Evolutionary conservation across 257 asterid genomes (phyloP), one percentile per base, ranked within the genome.

Genomic region (Rhazya stricta): DNA sequence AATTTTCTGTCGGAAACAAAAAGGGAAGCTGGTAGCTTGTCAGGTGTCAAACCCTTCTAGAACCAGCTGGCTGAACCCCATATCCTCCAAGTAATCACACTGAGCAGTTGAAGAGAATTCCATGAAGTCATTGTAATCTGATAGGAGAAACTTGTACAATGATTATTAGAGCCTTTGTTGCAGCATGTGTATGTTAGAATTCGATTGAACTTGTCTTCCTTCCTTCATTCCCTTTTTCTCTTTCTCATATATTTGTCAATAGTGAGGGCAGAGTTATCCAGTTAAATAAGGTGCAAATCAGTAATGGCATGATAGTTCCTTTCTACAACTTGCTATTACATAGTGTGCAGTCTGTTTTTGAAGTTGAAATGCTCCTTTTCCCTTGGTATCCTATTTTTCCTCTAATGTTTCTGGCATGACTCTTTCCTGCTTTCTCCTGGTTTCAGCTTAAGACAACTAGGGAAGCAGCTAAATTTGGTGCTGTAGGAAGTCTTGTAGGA

Each of bases 391-490:
- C 16, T 23, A 23, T 72, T n/a, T 45, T 63, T 46, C 19, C 30
- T 6, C 25, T 4, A 8, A 3, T 39, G 57, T 72, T 45, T 18
- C 71, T 66, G 37, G 66, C 9, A 37, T 9, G 3, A 37, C 71
- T 66, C 32, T 37, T 66, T 66, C 32, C 50, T 66, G 9, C 25
- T 29, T 68, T 32, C 21, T 34, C 7, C n/a, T 73, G 18, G 30
- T 78, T 86, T 81, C 93, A 94, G 98, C 96, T 94, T 74, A 89
- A 89, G 90, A 77, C 89, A 58, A 89, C 97, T 11, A 83, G 94
- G 77, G 86, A 89, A 74, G 98, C 93, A 27, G 91, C 84, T 74
- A 72, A 83, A 34, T 85, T 88, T 75, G 91, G 93, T 76, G 86
- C 80, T 75, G 89, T 63, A 54, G 98, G 98, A 71, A 95, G 97